A percentile compares a stretch with the other conserved stretches of the same genome.
Evolutionary conservation across 2,329 filamentous ascomycete genomes (phyloP).

Genomic region (Pseudocercospora macadamiae): DNA sequence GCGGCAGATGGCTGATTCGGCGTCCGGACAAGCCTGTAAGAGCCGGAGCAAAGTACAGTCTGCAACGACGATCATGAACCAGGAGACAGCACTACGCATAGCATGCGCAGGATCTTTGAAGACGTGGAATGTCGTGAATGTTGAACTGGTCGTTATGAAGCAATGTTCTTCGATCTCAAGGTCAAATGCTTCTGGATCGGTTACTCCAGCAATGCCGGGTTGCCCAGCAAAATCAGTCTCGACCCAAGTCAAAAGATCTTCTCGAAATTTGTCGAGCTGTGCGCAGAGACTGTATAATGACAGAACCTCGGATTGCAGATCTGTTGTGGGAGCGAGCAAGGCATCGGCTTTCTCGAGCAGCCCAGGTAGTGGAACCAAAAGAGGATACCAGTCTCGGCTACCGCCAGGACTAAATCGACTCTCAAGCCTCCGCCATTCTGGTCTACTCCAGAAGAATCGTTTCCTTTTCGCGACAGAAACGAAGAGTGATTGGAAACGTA

Average conservation of each 20-base stretch:
- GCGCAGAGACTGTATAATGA: conserved; percentile 3
- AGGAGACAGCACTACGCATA: conserved; percentile 13
- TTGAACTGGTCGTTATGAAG: conserved; percentile 19
- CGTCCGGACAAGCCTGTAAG: conserved; percentile 7
- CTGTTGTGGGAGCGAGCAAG: not conserved
- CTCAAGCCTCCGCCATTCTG: conserved; percentile 13
- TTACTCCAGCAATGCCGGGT: conserved; percentile 9
- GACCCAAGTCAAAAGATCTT: conserved; percentile 14
- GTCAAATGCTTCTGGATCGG: conserved; percentile 15
- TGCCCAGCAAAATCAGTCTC: conserved; percentile 15
- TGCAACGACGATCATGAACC: conserved; percentile 13
- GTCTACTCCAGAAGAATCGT: conserved; percentile 14
- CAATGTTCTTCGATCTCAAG: conserved; percentile 21
- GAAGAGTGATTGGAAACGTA: conserved; percentile 17
- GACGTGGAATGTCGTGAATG: conserved; percentile 17
- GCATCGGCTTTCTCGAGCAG: conserved; percentile 12
- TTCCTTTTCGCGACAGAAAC: conserved; percentile 14
- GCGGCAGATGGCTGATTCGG: conserved; percentile 1
- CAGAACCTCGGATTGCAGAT: not conserved
- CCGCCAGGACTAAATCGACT: conserved; percentile 11
- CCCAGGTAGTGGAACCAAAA: conserved; percentile 14
- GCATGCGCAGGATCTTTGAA: conserved; percentile 8
- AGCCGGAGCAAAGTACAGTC: conserved; percentile 20
- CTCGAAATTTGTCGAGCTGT: conserved; percentile 8
- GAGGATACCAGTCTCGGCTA: conserved; percentile 14